phyloP scores from a whole-genome alignment of 2,329 filamentous ascomycete species.

The Arthrocladium fulminans region DNA sequence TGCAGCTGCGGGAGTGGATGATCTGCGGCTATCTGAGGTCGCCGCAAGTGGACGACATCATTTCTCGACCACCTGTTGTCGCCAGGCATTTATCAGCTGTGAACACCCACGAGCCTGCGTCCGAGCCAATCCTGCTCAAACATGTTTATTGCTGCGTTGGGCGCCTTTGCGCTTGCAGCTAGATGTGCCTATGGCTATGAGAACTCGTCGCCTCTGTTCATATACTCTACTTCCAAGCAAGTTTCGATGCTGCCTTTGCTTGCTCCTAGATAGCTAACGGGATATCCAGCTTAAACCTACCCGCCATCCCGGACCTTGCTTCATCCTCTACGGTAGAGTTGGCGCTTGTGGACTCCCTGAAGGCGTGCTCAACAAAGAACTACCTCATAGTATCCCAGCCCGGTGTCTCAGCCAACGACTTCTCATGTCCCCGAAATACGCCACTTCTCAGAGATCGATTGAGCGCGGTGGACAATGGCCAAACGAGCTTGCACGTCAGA shows the following conservation, averaged over 20 bases:
- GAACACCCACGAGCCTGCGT: neutral
- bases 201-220: conserved; percentile 79
- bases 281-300: conserved; percentile 1
- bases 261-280: conserved; percentile 4
- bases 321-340: conserved; percentile 36
- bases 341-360: conserved; percentile 41
- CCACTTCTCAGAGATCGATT: conserved; percentile 34
- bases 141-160: conserved; percentile 4
- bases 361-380: conserved; percentile 60
- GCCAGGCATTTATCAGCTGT: neutral
- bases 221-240: conserved; percentile 78
- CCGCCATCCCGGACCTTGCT: conserved; percentile 23
- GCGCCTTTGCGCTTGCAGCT: conserved; percentile 20
- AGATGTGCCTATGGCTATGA: conserved; percentile 19
- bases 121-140: neutral
- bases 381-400: conserved; percentile 75
- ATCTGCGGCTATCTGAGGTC: neutral
- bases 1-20: conserved; percentile 4
- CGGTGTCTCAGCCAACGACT: conserved; percentile 61
- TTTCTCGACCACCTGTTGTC: neutral
- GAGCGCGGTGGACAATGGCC: conserved; percentile 32
- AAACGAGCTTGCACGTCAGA: conserved; percentile 44
- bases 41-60: conserved; percentile 2
- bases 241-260: conserved; percentile 24
- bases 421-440: conserved; percentile 44